Base-by-base conservation (phyloP, 192 early-diverging fungal genomes). In the Borealophlyctis nickersoniae region DNA sequence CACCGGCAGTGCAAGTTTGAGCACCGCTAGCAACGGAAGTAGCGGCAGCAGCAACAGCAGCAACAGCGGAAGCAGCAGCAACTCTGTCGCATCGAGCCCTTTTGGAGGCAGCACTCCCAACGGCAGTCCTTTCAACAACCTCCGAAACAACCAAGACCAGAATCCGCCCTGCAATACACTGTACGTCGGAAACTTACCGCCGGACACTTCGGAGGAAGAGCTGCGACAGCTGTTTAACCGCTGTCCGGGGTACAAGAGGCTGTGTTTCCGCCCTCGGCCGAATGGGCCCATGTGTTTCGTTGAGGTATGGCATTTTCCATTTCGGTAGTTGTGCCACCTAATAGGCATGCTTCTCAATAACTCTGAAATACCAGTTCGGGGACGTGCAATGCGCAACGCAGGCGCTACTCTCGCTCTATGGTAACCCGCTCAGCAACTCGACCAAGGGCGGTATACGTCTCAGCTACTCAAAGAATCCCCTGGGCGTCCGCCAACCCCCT, bases 281-380 rank as follows among this genome's bases (percentile, higher is more conserved):
- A 93, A 93, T 67, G 96, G 96, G 0, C 96, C 94, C 14, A 96
- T 98, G 91, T 96, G 95, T 75, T 98, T 98, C 90, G 94, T 98
- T 33, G 96, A 98, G 74, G 80, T 82, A 71, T 32, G 67, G 45
- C 5, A 9, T 45, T n/a, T n/a, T n/a, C n/a, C n/a, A n/a, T n/a
- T n/a, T n/a, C n/a, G n/a, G n/a, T n/a, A n/a, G n/a, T n/a, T n/a
- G n/a, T n/a, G n/a, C n/a, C n/a, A n/a, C n/a, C n/a, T n/a, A n/a
- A n/a, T n/a, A n/a, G n/a, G n/a, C n/a, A n/a, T n/a, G n/a, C n/a
- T n/a, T n/a, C n/a, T n/a, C n/a, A n/a, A n/a, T n/a, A n/a, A n/a
- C 39, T 70, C 0, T 31, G 0, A 1, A 0, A n/a, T 70, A 23
- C 1, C 65, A 82, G 82, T 98, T 98, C 88, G 96, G 96, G 56